Evolutionary conservation across 768 basidiomycete genomes (phyloP), one percentile per base, ranked within the genome.

Genomic region (Mycena rebaudengoi): DNA sequence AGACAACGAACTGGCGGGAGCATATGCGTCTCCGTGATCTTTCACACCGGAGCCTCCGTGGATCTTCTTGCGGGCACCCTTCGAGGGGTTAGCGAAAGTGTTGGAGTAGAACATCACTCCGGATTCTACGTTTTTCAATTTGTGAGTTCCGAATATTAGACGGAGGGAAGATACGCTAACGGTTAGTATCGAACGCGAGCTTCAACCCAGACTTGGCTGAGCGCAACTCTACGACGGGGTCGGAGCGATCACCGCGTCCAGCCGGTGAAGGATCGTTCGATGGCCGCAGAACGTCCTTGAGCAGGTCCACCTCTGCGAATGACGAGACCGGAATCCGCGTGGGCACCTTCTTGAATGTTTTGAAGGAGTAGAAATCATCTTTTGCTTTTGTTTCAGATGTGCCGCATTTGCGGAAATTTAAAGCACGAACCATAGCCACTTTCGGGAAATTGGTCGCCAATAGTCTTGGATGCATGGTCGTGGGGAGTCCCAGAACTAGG

Each of bases 51-150:
- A 86, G 3, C 91, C 91, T 18, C 91, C 91, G 69, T 94, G 91
- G 33, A 91, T 89, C 73, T 84, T 86, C 81, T 92, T 92, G 44
- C 88, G 82, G 30, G 86, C 85, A 16, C 84, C 86, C 16, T 79
- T 82, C 18, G 76, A 71, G 18, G 79, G 73, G 48, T 82, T 75
- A 14, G 87, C 77, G 55, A 85, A 76, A 49, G 84, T 86, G 70
- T 88, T 87, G 3, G 89, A 83, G 72, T 92, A 92, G 68, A 91
- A 88, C 84, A 92, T 91, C 35, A 91, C 82, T 13, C 91, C 91
- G 10, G 83, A 85, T 74, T 94, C 91, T 92, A 63, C 7, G 5
- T 37, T 18, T 23, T 21, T 59, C 26, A 35, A 13, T 16, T 14
- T 37, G 11, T 37, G 35, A 10, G 11, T 18, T 37, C 10, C 10